A percentile compares a stretch with the other conserved stretches of the same genome.
phyloP scores from a whole-genome alignment of 1,284 basidiomycete species.

The Austropuccinia psidii region DNA sequence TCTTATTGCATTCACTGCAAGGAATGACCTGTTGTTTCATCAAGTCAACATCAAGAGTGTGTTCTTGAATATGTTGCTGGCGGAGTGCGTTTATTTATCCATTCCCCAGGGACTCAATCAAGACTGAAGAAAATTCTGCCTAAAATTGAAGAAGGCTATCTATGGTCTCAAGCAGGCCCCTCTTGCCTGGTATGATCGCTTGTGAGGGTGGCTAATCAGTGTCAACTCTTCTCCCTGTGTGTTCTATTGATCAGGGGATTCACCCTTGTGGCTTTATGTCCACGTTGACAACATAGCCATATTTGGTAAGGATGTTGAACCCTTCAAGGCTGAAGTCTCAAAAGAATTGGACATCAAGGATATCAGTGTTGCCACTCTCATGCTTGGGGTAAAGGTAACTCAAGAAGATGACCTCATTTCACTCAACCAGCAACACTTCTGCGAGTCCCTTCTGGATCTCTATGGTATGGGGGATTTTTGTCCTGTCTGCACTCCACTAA shows the following conservation, averaged over 20 bases:
- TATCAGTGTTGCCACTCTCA: too few relatives aligned
- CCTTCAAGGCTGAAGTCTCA: too few relatives aligned
- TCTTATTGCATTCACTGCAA: background rate
- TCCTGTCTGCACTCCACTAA: too few relatives aligned
- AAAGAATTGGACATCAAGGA: too few relatives aligned
- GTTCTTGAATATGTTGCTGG: background rate
- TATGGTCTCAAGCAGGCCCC: constrained; percentile 3
- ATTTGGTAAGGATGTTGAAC: background rate
- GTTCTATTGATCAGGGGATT: background rate
- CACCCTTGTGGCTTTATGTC: background rate
- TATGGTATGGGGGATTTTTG: too few relatives aligned
- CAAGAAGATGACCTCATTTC: too few relatives aligned
- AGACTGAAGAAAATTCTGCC: background rate
- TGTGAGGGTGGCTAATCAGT: background rate
- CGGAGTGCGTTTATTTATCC: background rate
- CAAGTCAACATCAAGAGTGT: background rate
- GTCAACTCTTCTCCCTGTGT: background rate
- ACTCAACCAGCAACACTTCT: too few relatives aligned
- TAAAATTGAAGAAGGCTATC: background rate
- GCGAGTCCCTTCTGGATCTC: too few relatives aligned
- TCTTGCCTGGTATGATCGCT: background rate
- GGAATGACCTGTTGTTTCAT: background rate
- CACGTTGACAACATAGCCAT: background rate
- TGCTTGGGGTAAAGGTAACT: too few relatives aligned
- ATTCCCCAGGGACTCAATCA: background rate